A percentile compares a stretch with the other conserved stretches of the same genome.
phyloP scores from a whole-genome alignment of 495 filamentous ascomycete species.

The Choiromyces venosus region DNA sequence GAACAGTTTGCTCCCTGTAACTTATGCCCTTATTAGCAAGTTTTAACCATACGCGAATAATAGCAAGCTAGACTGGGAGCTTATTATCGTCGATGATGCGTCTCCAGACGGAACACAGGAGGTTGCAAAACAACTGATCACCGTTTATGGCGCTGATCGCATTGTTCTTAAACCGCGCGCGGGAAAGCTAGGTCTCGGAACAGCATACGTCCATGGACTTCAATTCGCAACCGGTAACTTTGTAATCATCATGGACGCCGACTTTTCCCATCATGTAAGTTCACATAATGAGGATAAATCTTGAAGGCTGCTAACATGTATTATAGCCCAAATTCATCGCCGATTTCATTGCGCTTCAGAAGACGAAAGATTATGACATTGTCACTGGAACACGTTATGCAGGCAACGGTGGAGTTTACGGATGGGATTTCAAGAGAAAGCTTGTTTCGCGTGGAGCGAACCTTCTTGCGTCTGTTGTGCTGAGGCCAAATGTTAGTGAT shows the following conservation, averaged over 20 bases:
- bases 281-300: conserved; percentile 6
- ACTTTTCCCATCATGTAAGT: conserved; percentile 84
- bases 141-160: conserved; percentile 65
- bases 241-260: conserved; percentile 99
- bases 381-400: conserved; percentile 94
- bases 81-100: conserved; percentile 91
- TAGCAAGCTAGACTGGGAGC: conserved; percentile 93
- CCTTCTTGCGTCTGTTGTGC: conserved; percentile 87
- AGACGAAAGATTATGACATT: conserved; percentile 72
- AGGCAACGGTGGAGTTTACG: conserved; percentile 84
- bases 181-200: conserved; percentile 93
- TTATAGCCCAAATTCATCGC: conserved; percentile 41
- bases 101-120: conserved; percentile 93
- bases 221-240: conserved; percentile 82
- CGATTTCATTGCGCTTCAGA: conserved; percentile 41
- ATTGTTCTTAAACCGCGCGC: conserved; percentile 79
- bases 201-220: conserved; percentile 92
- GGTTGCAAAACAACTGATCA: conserved; percentile 81
- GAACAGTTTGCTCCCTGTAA: conserved; percentile 56
- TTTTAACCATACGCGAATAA: not conserved
- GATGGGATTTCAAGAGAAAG: conserved; percentile 97
- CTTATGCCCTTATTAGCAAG: not conserved
- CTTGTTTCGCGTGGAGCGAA: conserved; percentile 87
- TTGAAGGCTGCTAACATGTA: not conserved
- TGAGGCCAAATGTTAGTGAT: conserved; percentile 93